phyloP scores from a whole-genome alignment of 306 rosid species.

The Trifolium repens region DNA sequence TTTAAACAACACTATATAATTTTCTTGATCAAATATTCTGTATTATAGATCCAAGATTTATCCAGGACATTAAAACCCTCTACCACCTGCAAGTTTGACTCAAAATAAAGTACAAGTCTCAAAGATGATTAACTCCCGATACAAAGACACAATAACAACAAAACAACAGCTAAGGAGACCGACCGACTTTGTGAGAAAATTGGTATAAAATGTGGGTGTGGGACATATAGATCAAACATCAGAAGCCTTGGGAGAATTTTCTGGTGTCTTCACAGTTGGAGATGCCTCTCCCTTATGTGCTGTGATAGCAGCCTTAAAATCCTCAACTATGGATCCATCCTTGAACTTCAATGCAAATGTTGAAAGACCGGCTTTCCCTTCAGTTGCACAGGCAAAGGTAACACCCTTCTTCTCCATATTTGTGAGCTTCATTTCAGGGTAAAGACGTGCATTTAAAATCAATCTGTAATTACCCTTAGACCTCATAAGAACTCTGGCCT shows the following conservation, averaged over 20 bases:
- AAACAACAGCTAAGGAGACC: slow-evolving; percentile 33
- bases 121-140: slow-evolving; percentile 53
- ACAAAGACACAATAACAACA: slow-evolving; percentile 44
- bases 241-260: slow-evolving; percentile 75
- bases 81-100: slow-evolving; percentile 39
- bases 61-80: slow-evolving; percentile 44
- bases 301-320: slow-evolving; percentile 66
- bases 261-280: slow-evolving; percentile 65
- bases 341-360: slow-evolving; percentile 93
- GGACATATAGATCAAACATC: slow-evolving; percentile 47
- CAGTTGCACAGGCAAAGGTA: slow-evolving; percentile 86
- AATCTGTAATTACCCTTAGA: slow-evolving; percentile 79
- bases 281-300: slow-evolving; percentile 65
- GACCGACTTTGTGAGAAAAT: slow-evolving; percentile 43
- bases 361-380: slow-evolving; percentile 72
- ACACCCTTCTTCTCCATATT: slow-evolving; percentile 92
- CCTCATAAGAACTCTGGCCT: slow-evolving; percentile 84
- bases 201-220: slow-evolving; percentile 12
- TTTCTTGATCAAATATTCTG: slow-evolving; percentile 6
- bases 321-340: slow-evolving; percentile 73
- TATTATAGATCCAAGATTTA: slow-evolving; percentile 34
- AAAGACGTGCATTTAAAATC: slow-evolving; percentile 85
- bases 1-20: neutral
- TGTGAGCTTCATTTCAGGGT: slow-evolving; percentile 86
- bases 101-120: slow-evolving; percentile 55